A percentile compares a stretch with the other conserved stretches of the same genome.
These are phyloP conservation scores for Rubroboletus pulcherrimus DNA, from an alignment of 768 basidiomycete species.

Conservation along the genomic window DNA sequence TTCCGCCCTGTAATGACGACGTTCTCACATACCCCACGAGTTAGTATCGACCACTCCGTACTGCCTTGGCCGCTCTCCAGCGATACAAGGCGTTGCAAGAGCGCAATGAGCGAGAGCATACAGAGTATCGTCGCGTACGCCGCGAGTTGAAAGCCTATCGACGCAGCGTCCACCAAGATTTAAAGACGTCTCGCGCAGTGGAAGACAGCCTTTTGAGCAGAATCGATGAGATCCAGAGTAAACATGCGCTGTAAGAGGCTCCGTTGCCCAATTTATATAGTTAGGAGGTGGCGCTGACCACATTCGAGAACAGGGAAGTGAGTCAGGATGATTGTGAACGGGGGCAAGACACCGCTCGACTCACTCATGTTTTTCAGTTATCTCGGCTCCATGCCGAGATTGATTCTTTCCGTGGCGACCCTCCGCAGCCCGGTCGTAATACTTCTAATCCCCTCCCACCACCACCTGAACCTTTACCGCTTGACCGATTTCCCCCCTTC, in stretches of 20 bases:
- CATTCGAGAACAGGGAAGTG: constrained; percentile 25
- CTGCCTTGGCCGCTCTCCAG: constrained; percentile 33
- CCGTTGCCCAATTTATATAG: constrained; percentile 1
- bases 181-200: constrained; percentile 33
- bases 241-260: constrained; percentile 26
- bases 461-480: constrained; percentile 52
- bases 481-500: constrained; percentile 42
- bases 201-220: constrained; percentile 34
- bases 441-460: constrained; percentile 49
- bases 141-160: constrained; percentile 30
- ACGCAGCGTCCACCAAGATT: constrained; percentile 30
- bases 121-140: constrained; percentile 32
- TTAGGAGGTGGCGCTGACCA: constrained; percentile 10
- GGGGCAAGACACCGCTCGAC: constrained; percentile 10
- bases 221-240: constrained; percentile 31
- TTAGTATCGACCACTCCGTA: constrained; percentile 33
- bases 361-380: constrained; percentile 26
- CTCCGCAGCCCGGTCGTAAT: constrained; percentile 30
- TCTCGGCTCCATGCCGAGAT: constrained; percentile 36
- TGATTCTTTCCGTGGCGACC: constrained; percentile 33
- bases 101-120: constrained; percentile 30
- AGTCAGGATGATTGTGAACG: constrained; percentile 14
- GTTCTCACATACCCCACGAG: constrained; percentile 22
- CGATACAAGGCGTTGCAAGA: constrained; percentile 38
- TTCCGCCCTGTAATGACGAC: constrained; percentile 13